Evolutionary conservation across 2,329 filamentous ascomycete genomes (phyloP).

Genomic region (Ceratocystis cubensis): DNA sequence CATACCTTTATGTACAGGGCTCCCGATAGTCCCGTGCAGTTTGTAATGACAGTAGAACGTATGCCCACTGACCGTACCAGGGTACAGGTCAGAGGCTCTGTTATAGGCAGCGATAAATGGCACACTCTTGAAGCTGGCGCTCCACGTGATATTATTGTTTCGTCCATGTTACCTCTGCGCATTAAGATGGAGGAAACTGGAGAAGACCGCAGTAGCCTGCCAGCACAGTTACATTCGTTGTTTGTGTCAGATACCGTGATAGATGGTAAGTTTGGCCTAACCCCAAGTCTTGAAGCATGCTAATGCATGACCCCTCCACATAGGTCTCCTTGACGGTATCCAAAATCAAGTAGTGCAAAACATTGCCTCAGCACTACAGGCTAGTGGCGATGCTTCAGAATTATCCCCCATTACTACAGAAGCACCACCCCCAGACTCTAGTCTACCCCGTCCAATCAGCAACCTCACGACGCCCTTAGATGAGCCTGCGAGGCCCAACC

Average conservation of each 20-base stretch:
- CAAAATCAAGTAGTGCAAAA: conserved; percentile 74
- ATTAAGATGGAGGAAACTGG: conserved; percentile 36
- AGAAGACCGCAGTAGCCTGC: conserved; percentile 41
- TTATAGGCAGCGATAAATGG: conserved; percentile 68
- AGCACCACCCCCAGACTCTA: conserved; percentile 20
- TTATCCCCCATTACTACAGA: neutral
- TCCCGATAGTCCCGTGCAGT: conserved; percentile 71
- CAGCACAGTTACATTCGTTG: conserved; percentile 41
- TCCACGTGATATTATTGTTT: conserved; percentile 61
- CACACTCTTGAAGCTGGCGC: conserved; percentile 58
- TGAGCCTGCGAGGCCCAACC: conserved; percentile 29
- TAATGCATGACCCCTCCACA: neutral
- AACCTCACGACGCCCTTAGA: conserved; percentile 50
- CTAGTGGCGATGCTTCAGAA: conserved; percentile 55
- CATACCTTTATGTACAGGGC: conserved; percentile 82
- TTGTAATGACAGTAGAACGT: conserved; percentile 67
- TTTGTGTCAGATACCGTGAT: conserved; percentile 66
- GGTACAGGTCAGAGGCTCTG: conserved; percentile 70
- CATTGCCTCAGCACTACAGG: conserved; percentile 62
- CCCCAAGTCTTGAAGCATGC: neutral
- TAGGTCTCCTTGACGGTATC: conserved; percentile 56
- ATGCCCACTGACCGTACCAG: conserved; percentile 53
- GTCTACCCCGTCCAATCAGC: conserved; percentile 38
- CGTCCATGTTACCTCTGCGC: conserved; percentile 42
- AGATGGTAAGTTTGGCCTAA: conserved; percentile 28